Evolutionary conservation across 192 early-diverging fungal genomes (phyloP), one percentile per base, ranked within the genome.

Genomic region (Mortierella alpina): DNA sequence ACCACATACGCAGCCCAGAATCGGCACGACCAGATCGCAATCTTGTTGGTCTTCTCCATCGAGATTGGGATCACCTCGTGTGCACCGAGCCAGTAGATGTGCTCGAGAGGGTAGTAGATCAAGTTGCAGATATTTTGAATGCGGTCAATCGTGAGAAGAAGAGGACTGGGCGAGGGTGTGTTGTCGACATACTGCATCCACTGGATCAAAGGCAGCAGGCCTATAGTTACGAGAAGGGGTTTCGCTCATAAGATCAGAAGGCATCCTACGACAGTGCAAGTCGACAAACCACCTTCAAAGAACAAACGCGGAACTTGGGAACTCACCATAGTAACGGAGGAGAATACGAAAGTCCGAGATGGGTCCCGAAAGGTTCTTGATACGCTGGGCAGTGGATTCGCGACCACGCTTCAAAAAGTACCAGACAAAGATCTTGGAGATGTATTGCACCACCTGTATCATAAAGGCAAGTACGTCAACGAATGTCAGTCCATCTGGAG

Each of bases 1-100:
- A 93, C 86, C 1, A 97, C 95, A 87, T 96, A 97, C 22, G 86
- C 88, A 0, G 96, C 97, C 97, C 97, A 99, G 91, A 96, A 96
- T 41, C 97, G 88, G 75, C 97, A 99, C 59, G 90, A 92, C 97
- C 97, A 99, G 67, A 96, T 93, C 22, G 93, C 93, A 59, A 96
- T 88, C 45, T 85, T 82, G 72, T 96, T 93, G 44, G 92, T 90
- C 23, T 89, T 89, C 42, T 88, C 86, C 50, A 93, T 91, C 10
- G 91, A 85, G 58, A 97, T 81, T 20, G 90, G 86, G 55, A 98
- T 90, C 18, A 98, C 87, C 55, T 93, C 87, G 72, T 99, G 95
- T 23, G 91, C 87, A 8, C 90, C 95, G 59, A 99, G 87, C 95
- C 95, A 99, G 89, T 96, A 99, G 46, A 90, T 86, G 81, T 99